Evolutionary conservation across 805 yeast genomes (phyloP), one percentile per base, ranked within the genome.

Genomic region (Debaryomyces tyrocola): DNA sequence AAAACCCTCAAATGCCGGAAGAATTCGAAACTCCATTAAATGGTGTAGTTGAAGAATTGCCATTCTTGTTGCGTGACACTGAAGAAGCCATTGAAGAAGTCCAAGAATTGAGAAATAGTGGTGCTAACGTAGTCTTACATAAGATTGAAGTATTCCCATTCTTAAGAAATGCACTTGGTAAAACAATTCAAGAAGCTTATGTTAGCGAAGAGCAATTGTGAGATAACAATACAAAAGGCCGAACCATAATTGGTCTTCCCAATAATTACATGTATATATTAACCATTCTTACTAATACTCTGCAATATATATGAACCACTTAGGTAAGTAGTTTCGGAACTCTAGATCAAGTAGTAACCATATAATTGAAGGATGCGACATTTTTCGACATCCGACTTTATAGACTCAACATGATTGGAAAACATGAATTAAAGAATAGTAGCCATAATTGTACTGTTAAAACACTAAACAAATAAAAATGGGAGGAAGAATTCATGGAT

Each of bases 81-180:
- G 64, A 58, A 20, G 70, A 69, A 28, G 81, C 82, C 21, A 68
- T 79, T 34, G 70, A 64, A 5, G 75, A 74, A 44, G 73, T 85
- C 12, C 44, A 55, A 45, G 75, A 74, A 46, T 67, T 83, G 55
- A 75, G 90, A 60, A 71, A 66, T 21, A 53, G 65, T 6, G 72
- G 72, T 17, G 64, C 48, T 29, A 45, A 54, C 18, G 53, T 54
- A 1, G 48, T 46, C 44, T 61, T 73, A 46, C 64, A 69, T 49
- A 73, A 73, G 61, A 69, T 69, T 45, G 72, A 71, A 6, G 69
- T 69, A 18, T 59, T 73, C 52, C 67, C 69, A 31, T 73, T 69
- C 55, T 61, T 73, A 56, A 56, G 58, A 39, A 60, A 57, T 10
- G 74, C 73, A 6, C 56, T 71, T 29, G 51, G 45, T 21, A 43